Conservation (phyloP, 352 stramenopile species). For the Phytophthora nicotianae region DNA sequence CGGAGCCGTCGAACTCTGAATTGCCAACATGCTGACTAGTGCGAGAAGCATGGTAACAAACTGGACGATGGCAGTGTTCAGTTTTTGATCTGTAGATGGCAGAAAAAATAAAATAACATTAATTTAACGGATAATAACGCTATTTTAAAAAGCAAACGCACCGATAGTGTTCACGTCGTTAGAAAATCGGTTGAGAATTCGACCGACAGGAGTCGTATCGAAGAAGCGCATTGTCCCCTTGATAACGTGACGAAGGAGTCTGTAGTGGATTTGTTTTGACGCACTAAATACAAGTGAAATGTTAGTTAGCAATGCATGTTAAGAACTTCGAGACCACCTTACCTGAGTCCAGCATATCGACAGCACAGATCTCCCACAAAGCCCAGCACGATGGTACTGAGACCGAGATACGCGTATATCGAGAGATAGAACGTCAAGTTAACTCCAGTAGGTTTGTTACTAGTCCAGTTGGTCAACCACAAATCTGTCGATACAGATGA, state of each 20-base stretch:
- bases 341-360: conserved; percentile 62
- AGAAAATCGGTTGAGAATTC: conserved; percentile 81
- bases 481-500: conserved; percentile 65
- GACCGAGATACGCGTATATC: conserved; percentile 62
- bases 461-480: conserved; percentile 71
- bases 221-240: conserved; percentile 89
- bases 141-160: conserved; percentile 14
- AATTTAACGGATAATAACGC: neutral
- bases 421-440: conserved; percentile 54
- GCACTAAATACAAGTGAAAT: conserved; percentile 40
- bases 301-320: conserved; percentile 4
- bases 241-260: conserved; percentile 65
- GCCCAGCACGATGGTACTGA: conserved; percentile 55
- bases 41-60: conserved; percentile 56
- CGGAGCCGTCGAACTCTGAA: conserved; percentile 53
- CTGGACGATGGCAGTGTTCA: conserved; percentile 51
- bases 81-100: conserved; percentile 53
- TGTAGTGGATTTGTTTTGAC: conserved; percentile 65
- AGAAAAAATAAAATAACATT: conserved; percentile 8
- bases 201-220: conserved; percentile 76
- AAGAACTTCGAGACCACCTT: conserved; percentile 5
- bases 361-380: conserved; percentile 54
- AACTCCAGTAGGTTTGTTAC: conserved; percentile 18
- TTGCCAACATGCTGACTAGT: conserved; percentile 55
- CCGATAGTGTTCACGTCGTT: conserved; percentile 72